Evolutionary conservation across 2,329 filamentous ascomycete species (phyloP), one percentile per base, ranked within the genome.

Genomic region (Leptographium flavum): DNA sequence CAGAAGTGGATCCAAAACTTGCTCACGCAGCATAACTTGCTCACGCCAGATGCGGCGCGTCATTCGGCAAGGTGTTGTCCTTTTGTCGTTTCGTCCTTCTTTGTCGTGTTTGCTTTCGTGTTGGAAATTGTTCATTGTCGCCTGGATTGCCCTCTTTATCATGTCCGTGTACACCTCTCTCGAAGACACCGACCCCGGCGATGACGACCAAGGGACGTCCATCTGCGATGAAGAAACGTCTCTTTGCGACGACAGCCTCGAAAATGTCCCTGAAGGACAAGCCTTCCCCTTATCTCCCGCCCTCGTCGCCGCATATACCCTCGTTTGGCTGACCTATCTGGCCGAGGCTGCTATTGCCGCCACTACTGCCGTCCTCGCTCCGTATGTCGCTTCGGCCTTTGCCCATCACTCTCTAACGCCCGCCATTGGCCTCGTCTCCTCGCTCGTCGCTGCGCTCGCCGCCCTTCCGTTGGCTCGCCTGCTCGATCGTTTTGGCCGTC

Each of bases 391-490:
- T 1, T 48, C 45, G 9, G 30, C 47, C 7, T 54, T 54, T 27
- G 23, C 44, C 3, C 22, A 36, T 25, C 52, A 54, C 39, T 49
- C 49, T 3, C 45, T 52, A n/a, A 52, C 49, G 1, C 45, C 52
- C 3, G 43, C 52, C 4, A 40, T 48, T 13, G 37, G 43, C 27
- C 40, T 54, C 39, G 35, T 50, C 23, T 39, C 43, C 25, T 47
- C 42, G 48, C 65, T 68, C 5, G 54, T 78, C 21, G 74, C 74
- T 3, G 25, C 54, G 10, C 66, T 74, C 9, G 63, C 69, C 41
- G 74, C 74, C 53, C 68, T 76, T 3, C 70, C 73, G 3, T 65
- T 76, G 54, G 73, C 74, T 22, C 78, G 78, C 54, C 59, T 77
- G 17, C 64, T 76, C 36, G 71, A 79, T 58, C 61, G 76, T 21